Evolutionary conservation across 2,329 filamentous ascomycete genomes (phyloP), one percentile per base, ranked within the genome.

Genomic region (Lasiodiplodia hormozganensis): DNA sequence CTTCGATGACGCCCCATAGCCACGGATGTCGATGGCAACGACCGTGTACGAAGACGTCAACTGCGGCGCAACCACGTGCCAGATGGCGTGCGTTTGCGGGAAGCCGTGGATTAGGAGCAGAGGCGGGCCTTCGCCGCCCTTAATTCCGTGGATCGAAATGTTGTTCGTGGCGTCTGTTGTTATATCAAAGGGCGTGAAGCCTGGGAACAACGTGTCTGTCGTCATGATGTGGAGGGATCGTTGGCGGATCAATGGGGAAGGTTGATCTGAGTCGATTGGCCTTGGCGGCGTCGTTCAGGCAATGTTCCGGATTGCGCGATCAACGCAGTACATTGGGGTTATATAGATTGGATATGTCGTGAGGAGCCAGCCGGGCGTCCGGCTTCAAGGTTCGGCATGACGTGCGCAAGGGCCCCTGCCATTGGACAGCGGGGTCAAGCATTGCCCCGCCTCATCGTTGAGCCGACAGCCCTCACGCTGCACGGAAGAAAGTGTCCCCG

Each of bases 81-180:
- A 87, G 21, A 86, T 86, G 69, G 83, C 82, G 21, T 81, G 78
- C 4, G 80, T 86, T 72, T 87, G 84, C 0, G 85, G 85, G 70
- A 84, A 87, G 43, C 85, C 85, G 66, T 87, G 85, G 7, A 87
- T 75, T 8, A 87, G 77, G 16, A 83, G 77, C 7, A 87, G 78
- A 0, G 83, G 79, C 0, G 81, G 83, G 2, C 76, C 74, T 3
- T 73, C 65, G 36, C 75, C 76, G 25, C 40, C 34, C 25, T 21
- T 25, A 51, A 84, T 73, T 18, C 84, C 84, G 53, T 79, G 77
- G 70, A 86, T 86, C n/a, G 74, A 78, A 36, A 86, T 74, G 51
- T 74, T 73, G 0, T 79, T 53, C 49, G 40, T 7, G 25, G 57
- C 18, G 7, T 62, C 58, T 16, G 57, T 68, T 49, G 34, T 7